Base-by-base conservation (phyloP, 2,329 filamentous ascomycete species). In the Curvularia sp. region DNA sequence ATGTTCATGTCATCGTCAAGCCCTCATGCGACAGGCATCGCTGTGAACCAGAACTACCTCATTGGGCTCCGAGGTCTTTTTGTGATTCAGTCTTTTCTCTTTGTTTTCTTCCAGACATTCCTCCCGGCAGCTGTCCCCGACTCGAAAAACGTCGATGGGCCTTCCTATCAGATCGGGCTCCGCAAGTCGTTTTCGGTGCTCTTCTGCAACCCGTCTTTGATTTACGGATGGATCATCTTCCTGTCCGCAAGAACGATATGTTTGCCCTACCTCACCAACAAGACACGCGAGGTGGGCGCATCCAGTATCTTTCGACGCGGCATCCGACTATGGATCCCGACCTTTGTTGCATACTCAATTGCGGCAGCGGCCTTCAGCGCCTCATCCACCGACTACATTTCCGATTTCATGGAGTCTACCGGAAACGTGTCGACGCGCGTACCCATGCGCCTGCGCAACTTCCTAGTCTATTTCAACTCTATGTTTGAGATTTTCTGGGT, bases 401-500 rank as follows among this genome's bases (percentile, higher is more conserved):
- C 74, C 25, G 64, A 74, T 3, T 81, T 81, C 70, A 72, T 77
- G 34, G 36, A 50, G 2, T 53, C 63, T 0, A 77, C 79, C 3
- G 70, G 68, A 8, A 82, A 83, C 48, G 48, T 67, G 3, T 75
- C 75, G 1, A 74, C 81, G 9, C 46, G 59, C n/a, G 63, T 66
- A 3, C 77, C 76, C 2, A 68, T 72, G 42, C 61, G 65, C 21
- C 63, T 80, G 2, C 72, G 77, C 25, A 78, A 73, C 57, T 77
- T 77, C 21, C 66, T 82, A 9, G 68, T 77, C 13, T 81, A 77
- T 46, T 78, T 80, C 70, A 82, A 82, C 67, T 78, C 78, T 0
- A 64, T 82, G 6, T 82, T 81, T 66, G 74, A 81, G 38, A 62
- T 82, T 28, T 82, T 83, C 64, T 82, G 80, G 79, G 61, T 78